Percentiles rank a stretch among this genome's conserved stretches.
Evolutionary conservation across 2,329 filamentous ascomycete species (phyloP).

Genomic region (Phaeophleospora eucalypticola): DNA sequence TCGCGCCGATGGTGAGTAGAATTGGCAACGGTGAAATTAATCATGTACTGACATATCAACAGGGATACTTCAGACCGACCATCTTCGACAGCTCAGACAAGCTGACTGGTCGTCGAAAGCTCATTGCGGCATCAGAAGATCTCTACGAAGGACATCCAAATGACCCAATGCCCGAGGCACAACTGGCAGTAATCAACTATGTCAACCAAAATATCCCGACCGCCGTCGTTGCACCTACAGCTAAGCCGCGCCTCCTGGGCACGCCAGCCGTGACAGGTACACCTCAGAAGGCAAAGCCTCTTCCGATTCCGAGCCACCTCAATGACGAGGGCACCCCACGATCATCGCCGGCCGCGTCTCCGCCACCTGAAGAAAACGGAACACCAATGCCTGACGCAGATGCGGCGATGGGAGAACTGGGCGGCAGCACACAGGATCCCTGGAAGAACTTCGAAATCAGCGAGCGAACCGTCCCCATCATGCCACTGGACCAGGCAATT

Average conservation of each 20-base stretch:
- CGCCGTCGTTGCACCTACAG: constrained; percentile 36
- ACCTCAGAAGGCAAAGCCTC: constrained; percentile 34
- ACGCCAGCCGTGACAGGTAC: constrained; percentile 25
- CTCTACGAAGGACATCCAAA: constrained; percentile 91
- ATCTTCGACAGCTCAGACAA: constrained; percentile 84
- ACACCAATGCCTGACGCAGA: constrained; percentile 58
- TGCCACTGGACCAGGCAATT: constrained; percentile 83
- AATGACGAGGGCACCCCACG: constrained; percentile 76
- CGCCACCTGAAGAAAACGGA: constrained; percentile 69
- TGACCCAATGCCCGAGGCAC: constrained; percentile 81
- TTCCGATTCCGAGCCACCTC: constrained; percentile 65
- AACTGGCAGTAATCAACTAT: constrained; percentile 60
- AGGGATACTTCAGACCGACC: constrained; percentile 81
- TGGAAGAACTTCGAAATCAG: constrained; percentile 58
- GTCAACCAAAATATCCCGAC: constrained; percentile 42
- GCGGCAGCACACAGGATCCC: constrained; percentile 15
- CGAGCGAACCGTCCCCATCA: constrained; percentile 75
- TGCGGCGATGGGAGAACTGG: constrained; percentile 21
- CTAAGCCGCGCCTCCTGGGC: constrained; percentile 40
- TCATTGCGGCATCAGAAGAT: constrained; percentile 85
- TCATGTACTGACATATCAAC: neutral
- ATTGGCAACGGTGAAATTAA: neutral
- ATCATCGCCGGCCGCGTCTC: constrained; percentile 82
- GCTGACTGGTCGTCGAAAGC: constrained; percentile 69
- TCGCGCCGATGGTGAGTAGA: constrained; percentile 73